phyloP scores from a whole-genome alignment of 495 filamentous ascomycete species.

The Lophium mytilinum region DNA sequence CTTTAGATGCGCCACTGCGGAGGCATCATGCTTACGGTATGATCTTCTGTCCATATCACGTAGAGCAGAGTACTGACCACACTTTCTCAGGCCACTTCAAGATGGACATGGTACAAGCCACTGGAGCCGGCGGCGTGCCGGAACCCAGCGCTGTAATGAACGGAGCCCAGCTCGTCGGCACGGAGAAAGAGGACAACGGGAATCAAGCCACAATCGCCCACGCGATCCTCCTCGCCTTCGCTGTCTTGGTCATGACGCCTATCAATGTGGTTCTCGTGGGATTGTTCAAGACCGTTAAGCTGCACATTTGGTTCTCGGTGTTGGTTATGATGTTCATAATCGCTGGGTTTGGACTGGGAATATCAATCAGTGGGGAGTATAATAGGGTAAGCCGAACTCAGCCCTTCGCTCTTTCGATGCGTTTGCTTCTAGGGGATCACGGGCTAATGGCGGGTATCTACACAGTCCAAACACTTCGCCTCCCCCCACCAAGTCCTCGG shows the following conservation, averaged over 20 bases:
- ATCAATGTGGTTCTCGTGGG: slow-evolving; percentile 20
- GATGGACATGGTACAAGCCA: slow-evolving; percentile 24
- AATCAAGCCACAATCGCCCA: slow-evolving; percentile 22
- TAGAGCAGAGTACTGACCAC: neutral
- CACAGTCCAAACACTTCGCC: slow-evolving; percentile 8
- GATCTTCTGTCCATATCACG: neutral
- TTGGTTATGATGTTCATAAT: slow-evolving; percentile 18
- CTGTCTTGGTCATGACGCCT: slow-evolving; percentile 24
- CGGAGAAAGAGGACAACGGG: slow-evolving; percentile 2
- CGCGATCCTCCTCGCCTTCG: slow-evolving; percentile 18
- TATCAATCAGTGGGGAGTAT: slow-evolving; percentile 12
- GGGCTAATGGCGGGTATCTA: neutral
- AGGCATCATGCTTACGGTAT: slow-evolving; percentile 19
- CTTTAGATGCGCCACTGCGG: slow-evolving; percentile 12
- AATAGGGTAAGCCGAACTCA: slow-evolving; percentile 18
- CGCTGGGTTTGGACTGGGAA: slow-evolving; percentile 18
- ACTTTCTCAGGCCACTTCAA: slow-evolving; percentile 17
- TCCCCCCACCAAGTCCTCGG: slow-evolving; percentile 15
- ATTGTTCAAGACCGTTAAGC: slow-evolving; percentile 15
- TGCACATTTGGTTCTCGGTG: slow-evolving; percentile 17
- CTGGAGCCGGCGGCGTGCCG: slow-evolving; percentile 19
- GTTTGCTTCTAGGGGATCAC: neutral
- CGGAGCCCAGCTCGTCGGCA: slow-evolving; percentile 12
- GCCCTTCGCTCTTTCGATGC: neutral
- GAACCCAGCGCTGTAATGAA: neutral